Evolutionary conservation across 1,284 basidiomycete species (phyloP), one percentile per base, ranked within the genome.

Genomic region (Austroboletus rostrupii): DNA sequence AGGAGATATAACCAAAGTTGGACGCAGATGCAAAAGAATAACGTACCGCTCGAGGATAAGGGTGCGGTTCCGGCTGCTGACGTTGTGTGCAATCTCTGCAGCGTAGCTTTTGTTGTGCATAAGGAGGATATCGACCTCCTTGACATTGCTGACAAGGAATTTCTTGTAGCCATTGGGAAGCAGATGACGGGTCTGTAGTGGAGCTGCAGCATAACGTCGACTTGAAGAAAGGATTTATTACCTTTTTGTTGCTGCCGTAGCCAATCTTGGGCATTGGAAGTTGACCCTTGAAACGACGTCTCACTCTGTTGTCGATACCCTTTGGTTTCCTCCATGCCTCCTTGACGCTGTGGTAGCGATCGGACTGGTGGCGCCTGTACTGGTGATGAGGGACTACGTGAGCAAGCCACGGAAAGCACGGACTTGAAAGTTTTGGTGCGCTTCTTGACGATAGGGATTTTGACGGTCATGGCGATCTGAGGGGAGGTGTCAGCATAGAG

Each of bases 71-170:
- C 93, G 90, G 78, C 90, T 91, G 76, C 88, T 92, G 63, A 99
- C 95, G 69, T 87, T 91, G 82, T 98, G 95, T 52, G 97, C 97
- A 66, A 99, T 92, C 74, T 95, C 92, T 55, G 95, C 97, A 54
- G 95, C 89, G 71, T 90, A 99, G 67, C 80, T 89, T 79, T 91
- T 91, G 85, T 95, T 97, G 85, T 99, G 95, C 94, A 97, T 95
- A 52, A 97, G 77, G 56, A 97, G 85, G 61, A 97, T 81, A 66
- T 97, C 92, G 59, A 97, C 74, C 72, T 97, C 94, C 69, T 85
- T 81, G 52, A 89, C 80, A 75, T 97, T 97, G 80, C 82, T 87
- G 65, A 97, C 90, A 57, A 96, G 74, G 76, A 97, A 86, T 73
- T 94, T 95, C 78, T 93, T 96, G 70, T 91, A 80, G 59, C 95